Conservation (phyloP, 805 yeast species). For the Wickerhamomyces ciferrii region DNA sequence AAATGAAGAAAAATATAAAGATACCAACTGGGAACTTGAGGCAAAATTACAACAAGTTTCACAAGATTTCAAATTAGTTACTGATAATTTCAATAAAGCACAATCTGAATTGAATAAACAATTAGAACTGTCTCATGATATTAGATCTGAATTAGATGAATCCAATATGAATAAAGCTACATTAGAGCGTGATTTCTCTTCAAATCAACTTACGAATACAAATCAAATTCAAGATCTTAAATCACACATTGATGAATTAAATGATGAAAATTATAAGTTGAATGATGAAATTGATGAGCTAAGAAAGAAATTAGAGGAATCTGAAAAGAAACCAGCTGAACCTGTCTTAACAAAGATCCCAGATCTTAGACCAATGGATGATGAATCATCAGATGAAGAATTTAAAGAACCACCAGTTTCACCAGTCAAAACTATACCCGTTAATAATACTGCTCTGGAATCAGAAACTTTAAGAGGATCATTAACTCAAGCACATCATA, state of each 20-base stretch:
- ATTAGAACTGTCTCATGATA: slow-evolving; percentile 26
- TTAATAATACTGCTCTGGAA: slow-evolving; percentile 45
- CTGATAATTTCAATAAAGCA: slow-evolving; percentile 36
- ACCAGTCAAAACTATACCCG: slow-evolving; percentile 30
- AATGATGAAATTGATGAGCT: slow-evolving; percentile 32
- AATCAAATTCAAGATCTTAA: slow-evolving; percentile 44
- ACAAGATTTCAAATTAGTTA: slow-evolving; percentile 28
- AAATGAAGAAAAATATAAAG: slow-evolving; percentile 46
- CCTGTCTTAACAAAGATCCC: slow-evolving; percentile 14
- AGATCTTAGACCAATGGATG: slow-evolving; percentile 16
- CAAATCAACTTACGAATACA: slow-evolving; percentile 29
- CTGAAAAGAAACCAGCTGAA: slow-evolving; percentile 11
- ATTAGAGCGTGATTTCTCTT: slow-evolving; percentile 32
- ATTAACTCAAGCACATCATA: slow-evolving; percentile 57
- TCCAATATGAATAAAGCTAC: slow-evolving; percentile 32
- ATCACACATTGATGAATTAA: slow-evolving; percentile 49
- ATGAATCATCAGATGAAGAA: slow-evolving; percentile 31
- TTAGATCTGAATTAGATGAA: slow-evolving; percentile 46
- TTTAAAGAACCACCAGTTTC: slow-evolving; percentile 30
- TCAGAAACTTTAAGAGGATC: slow-evolving; percentile 63
- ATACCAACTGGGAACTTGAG: slow-evolving; percentile 64
- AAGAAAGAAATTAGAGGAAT: slow-evolving; percentile 13
- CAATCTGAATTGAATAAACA: slow-evolving; percentile 36
- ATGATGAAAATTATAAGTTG: slow-evolving; percentile 63
- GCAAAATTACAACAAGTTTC: slow-evolving; percentile 35